phyloP scores from a whole-genome alignment of 495 filamentous ascomycete species.

The Penicillium arizonense region DNA sequence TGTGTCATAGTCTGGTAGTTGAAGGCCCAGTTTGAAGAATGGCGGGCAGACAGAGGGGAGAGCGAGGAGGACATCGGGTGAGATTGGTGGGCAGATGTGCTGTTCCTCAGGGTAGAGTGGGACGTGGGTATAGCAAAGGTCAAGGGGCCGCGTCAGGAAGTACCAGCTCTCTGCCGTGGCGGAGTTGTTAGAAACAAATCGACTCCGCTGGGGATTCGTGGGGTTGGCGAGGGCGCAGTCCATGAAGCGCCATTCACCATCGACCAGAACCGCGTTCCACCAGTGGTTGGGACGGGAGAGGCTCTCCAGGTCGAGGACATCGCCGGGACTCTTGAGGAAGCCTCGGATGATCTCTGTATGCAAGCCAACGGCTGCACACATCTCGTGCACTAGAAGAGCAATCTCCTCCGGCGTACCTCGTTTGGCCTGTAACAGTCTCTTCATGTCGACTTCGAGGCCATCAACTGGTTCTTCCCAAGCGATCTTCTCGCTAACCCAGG shows the following conservation, averaged over 20 bases:
- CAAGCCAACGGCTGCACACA: constrained; percentile 89
- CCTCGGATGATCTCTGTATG: constrained; percentile 81
- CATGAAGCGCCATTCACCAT: constrained; percentile 95
- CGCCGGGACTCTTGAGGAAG: constrained; percentile 87
- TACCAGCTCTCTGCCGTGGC: constrained; percentile 82
- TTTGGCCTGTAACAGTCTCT: constrained; percentile 77
- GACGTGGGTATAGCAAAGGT: constrained; percentile 94
- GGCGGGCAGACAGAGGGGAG: constrained; percentile 82
- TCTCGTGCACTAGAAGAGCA: constrained; percentile 82
- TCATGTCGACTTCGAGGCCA: constrained; percentile 68
- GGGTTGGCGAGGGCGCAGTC: constrained; percentile 91
- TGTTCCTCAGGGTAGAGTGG: constrained; percentile 82
- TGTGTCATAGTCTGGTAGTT: constrained; percentile 88
- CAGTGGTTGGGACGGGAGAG: constrained; percentile 87
- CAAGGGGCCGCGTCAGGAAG: constrained; percentile 81
- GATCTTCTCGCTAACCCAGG: constrained; percentile 93
- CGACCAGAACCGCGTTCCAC: constrained; percentile 95
- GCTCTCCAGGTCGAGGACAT: constrained; percentile 68
- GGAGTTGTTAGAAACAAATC: constrained; percentile 69
- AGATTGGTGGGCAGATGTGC: constrained; percentile 86
- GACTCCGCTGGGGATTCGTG: constrained; percentile 74
- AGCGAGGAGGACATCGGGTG: constrained; percentile 77
- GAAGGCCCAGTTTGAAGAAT: constrained; percentile 77
- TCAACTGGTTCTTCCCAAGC: constrained; percentile 96
- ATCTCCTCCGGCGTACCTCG: constrained; percentile 90